Evolutionary conservation across 345 rosid genomes (phyloP).

Genomic region (Durio zibethinus): DNA sequence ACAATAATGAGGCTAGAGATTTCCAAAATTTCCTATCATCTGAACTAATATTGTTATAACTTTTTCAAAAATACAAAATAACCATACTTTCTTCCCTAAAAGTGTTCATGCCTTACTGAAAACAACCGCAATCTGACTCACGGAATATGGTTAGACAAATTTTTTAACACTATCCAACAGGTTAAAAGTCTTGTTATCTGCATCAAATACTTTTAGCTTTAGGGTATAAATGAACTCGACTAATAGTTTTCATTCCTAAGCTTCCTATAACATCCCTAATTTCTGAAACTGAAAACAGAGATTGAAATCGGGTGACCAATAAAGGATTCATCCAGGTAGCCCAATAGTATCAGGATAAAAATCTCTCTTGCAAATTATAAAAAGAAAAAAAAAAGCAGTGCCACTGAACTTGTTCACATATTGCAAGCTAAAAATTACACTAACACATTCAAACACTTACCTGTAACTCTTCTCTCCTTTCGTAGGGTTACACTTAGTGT

Average conservation of each 20-base stretch:
- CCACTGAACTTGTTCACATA: not conserved
- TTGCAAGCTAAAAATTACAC: not conserved
- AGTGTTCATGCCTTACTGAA: not conserved
- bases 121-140: not conserved
- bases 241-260: not conserved
- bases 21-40: not conserved
- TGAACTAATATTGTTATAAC: too few species aligned
- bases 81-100: not conserved
- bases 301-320: not conserved
- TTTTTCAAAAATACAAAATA: not conserved
- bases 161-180: not conserved
- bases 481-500: too few species aligned
- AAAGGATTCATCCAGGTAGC: not conserved
- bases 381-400: not conserved
- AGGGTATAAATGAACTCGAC: not conserved
- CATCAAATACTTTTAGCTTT: conserved; percentile 14
- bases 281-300: not conserved
- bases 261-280: not conserved
- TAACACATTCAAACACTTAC: not conserved
- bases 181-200: conserved; percentile 38
- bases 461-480: not conserved
- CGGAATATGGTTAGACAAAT: not conserved
- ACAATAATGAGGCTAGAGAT: not conserved
- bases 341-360: not conserved
- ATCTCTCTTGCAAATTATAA: not conserved